Percentiles rank a stretch among this genome's conserved stretches.
Evolutionary conservation across 202 grass and related monocot genomes (phyloP).

Genomic region (Zizania palustris): DNA sequence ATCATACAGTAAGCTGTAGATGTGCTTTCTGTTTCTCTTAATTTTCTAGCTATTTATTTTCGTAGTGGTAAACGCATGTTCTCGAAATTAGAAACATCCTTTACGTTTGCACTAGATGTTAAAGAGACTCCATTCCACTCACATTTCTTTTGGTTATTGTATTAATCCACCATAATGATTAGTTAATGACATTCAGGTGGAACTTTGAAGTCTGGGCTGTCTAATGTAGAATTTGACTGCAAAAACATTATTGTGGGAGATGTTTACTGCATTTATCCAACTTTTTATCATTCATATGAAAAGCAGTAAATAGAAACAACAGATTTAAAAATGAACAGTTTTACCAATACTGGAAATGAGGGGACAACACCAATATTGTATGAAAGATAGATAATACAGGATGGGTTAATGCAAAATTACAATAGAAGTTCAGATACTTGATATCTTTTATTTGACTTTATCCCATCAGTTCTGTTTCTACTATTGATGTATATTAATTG

Average conservation of each 20-base stretch:
- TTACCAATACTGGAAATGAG: constrained; percentile 4
- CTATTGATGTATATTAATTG: constrained; percentile 31
- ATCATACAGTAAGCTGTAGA: constrained; percentile 17
- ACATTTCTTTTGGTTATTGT: constrained; percentile 15
- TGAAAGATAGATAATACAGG: background rate
- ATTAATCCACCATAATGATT: constrained; percentile 8
- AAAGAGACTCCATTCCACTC: background rate
- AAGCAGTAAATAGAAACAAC: background rate
- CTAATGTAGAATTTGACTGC: constrained; percentile 1
- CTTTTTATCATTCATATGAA: background rate
- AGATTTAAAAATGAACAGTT: constrained; percentile 10
- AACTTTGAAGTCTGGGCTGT: background rate
- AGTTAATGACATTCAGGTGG: background rate
- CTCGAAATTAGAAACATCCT: background rate
- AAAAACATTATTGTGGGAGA: constrained; percentile 8
- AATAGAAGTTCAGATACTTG: background rate
- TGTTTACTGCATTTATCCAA: background rate
- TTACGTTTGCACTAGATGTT: constrained; percentile 24
- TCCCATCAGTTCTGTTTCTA: background rate
- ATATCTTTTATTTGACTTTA: constrained; percentile 16
- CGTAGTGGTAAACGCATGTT: constrained; percentile 11
- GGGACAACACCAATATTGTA: background rate
- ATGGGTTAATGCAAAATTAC: constrained; percentile 11
- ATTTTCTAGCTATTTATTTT: constrained; percentile 7
- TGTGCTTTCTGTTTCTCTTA: constrained; percentile 31